Evolutionary conservation across 148 eudicot species (phyloP).

Genomic region (Nepenthes mirabilis): DNA sequence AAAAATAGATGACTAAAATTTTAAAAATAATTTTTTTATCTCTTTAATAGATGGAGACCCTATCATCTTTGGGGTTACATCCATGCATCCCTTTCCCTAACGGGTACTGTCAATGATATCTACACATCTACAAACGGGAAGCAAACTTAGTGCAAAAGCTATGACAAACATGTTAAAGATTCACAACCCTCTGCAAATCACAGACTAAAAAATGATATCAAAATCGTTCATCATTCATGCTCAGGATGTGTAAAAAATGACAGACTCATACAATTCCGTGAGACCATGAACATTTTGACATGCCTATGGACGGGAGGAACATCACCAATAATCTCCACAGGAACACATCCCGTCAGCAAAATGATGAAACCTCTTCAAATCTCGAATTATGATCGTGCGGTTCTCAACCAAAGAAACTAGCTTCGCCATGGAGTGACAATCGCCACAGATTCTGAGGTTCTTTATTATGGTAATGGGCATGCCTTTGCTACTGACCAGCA

Average conservation of each 20-base stretch:
- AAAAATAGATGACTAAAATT: too few relatives aligned
- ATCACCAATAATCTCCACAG: slow-evolving; percentile 40
- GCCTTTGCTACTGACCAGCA: slow-evolving; percentile 16
- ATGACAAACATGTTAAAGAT: too few relatives aligned
- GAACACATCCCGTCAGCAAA: slow-evolving; percentile 33
- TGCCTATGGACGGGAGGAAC: not conserved
- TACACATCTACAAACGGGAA: too few relatives aligned
- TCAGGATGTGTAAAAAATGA: not conserved
- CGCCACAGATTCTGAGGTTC: slow-evolving; percentile 45
- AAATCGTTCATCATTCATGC: too few relatives aligned
- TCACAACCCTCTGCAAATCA: too few relatives aligned
- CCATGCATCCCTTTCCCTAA: too few relatives aligned
- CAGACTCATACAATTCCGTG: not conserved
- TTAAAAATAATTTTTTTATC: too few relatives aligned
- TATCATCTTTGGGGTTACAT: too few relatives aligned
- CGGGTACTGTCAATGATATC: too few relatives aligned
- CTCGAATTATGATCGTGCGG: slow-evolving; percentile 28
- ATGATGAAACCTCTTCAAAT: slow-evolving; percentile 38
- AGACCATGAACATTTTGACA: not conserved
- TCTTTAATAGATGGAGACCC: too few relatives aligned
- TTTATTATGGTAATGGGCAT: slow-evolving; percentile 26
- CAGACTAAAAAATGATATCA: too few relatives aligned
- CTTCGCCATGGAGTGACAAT: slow-evolving; percentile 31
- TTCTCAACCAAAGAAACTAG: slow-evolving; percentile 27
- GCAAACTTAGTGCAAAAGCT: too few relatives aligned